phyloP scores from a whole-genome alignment of 805 yeast species.

The Grigorovia jiainica region DNA sequence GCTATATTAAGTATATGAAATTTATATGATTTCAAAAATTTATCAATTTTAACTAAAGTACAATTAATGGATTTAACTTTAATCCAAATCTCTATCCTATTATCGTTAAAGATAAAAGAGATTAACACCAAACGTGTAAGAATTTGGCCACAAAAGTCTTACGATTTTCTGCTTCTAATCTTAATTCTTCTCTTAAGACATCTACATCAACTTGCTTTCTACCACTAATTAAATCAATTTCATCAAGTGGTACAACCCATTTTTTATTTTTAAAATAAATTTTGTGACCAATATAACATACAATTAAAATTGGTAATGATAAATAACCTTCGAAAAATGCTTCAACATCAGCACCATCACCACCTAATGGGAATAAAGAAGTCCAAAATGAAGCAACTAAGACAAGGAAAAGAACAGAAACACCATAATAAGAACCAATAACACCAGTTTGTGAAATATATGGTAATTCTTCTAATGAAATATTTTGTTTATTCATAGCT shows the following conservation, averaged over 20 bases:
- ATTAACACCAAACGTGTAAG: constrained; percentile 38
- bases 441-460: constrained; percentile 57
- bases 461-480: constrained; percentile 51
- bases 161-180: constrained; percentile 29
- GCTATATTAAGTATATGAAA: too few species aligned
- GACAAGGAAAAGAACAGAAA: constrained; percentile 43
- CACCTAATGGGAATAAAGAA: constrained; percentile 60
- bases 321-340: constrained; percentile 58
- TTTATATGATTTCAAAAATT: too few species aligned
- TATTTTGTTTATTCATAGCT: constrained; percentile 47
- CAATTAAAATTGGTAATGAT: constrained; percentile 55
- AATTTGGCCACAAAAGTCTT: constrained; percentile 38
- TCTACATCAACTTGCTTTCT: constrained; percentile 46
- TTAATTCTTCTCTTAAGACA: constrained; percentile 38
- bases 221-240: constrained; percentile 53
- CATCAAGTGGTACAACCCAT: constrained; percentile 33
- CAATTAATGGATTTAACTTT: too few species aligned
- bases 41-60: too few species aligned
- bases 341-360: constrained; percentile 39
- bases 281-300: constrained; percentile 52
- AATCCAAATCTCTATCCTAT: too few species aligned
- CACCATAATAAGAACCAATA: constrained; percentile 52
- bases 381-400: constrained; percentile 70
- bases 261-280: constrained; percentile 34
- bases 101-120: too few species aligned